Base-by-base conservation (phyloP, 148 eudicot genomes). In the Rhododendron williamsianum region DNA sequence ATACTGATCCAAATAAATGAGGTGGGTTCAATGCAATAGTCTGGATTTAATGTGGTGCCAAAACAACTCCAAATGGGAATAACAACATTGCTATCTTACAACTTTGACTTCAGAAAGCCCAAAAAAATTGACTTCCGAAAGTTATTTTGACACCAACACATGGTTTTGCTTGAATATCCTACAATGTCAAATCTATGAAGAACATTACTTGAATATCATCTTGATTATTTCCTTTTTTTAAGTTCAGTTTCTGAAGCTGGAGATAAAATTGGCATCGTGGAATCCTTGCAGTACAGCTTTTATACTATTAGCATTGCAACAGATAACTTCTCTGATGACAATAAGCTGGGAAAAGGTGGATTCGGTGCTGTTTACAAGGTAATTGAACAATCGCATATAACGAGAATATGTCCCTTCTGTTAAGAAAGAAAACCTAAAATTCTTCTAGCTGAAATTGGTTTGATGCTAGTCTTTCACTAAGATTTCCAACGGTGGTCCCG, bases 211-310 rank as follows among this genome's bases (percentile, higher is more conserved):
- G 9, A 19, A 21, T 60, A 60, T 60, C 11, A 6, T 23, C 27
- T 60, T 23, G 3, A 8, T 63, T 1, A 63, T 63, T 63, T 63
- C 11, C 11, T 1, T 2, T n/a, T 58, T 2, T 63, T 0, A 63
- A 63, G 0, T 54, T 15, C 48, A 74, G 81, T 73, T 51, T 36
- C 0, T 73, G 33, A 30, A 80, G 78, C 21, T 46, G 12, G 8
- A 38, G 86, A 79, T 65, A 90, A 88, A 76, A 77, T 77, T n/a
- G 38, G 48, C 71, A 35, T 23, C 10, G 41, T 25, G 51, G 49
- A 56, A 76, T 52, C 72, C 76, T 27, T 92, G 88, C 92, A 89
- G 85, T 88, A 90, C 82, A 90, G 91, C 74, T 92, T 93, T 71
- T 84, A 49, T 23, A 86, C 89, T 2, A 76, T 93, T 9, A 87